Base-by-base conservation (phyloP, 2,329 filamentous ascomycete species). In the Cercospora citrullina region DNA sequence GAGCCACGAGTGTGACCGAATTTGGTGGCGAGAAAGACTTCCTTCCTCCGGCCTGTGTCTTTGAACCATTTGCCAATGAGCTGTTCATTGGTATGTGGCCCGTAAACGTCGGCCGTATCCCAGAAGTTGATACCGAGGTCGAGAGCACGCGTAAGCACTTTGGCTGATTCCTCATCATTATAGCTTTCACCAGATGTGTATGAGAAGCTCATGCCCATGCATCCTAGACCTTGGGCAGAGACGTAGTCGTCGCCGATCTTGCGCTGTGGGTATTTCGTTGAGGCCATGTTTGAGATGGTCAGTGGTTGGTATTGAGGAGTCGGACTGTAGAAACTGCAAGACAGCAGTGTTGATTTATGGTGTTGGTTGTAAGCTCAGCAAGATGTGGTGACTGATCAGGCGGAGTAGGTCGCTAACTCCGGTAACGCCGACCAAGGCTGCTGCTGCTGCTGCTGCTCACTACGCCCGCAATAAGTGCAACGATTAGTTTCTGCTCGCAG, bases 1-100 rank as follows among this genome's bases (percentile, higher is more conserved):
- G 71, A 61, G 4, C 66, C 55, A 16, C 61, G 53, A 28, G 74
- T 59, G 58, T 77, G 71, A 2, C 72, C 80, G 48, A 81, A 81
- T 63, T 82, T 81, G 9, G 78, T 78, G 0, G 79, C 77, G 0
- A 82, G 75, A 72, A 82, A 82, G 69, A 83, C 79, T 21, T 82
- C 75, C 2, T 79, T 72, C 0, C 80, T 76, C 48, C 80, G 79
- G 12, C 75, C 78, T 1, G 79, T 78, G 12, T 76, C 74, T 67
- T 76, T 76, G 72, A 82, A 77, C 80, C 80, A 83, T 69, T 79
- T 77, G 3, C 79, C 78, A 1, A 81, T 67, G 28, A 77, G 68
- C 28, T 73, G 68, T 67, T 78, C 76, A 59, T 76, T 77, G 23
- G 74, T 76, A 57, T 75, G 72, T 10, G 75, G 74, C 14, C 74